phyloP scores from a whole-genome alignment of 352 stramenopile genomes.

The Pythium plurisporium region DNA sequence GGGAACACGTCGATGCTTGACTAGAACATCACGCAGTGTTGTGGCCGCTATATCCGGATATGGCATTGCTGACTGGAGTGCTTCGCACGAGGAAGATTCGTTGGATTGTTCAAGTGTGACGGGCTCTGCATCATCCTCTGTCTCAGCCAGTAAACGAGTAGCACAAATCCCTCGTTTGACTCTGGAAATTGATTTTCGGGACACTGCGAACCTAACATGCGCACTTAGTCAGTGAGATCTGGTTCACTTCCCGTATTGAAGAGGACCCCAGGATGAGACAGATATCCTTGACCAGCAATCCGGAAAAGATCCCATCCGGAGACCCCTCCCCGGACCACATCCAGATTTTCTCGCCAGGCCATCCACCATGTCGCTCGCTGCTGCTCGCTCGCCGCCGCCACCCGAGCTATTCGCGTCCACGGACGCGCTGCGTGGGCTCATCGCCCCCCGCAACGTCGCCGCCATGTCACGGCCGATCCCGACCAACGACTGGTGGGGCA shows the following conservation, averaged over 20 bases:
- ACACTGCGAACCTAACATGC: too few relatives aligned
- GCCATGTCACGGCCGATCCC: constrained; percentile 53
- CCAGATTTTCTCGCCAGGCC: neutral
- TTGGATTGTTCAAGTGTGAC: neutral
- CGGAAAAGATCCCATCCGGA: neutral
- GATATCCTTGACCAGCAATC: neutral
- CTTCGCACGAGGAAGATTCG: neutral
- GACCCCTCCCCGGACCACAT: neutral
- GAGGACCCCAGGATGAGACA: too few relatives aligned
- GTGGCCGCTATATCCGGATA: too few relatives aligned
- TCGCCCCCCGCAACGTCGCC: constrained; percentile 41
- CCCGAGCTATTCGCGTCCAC: constrained; percentile 39
- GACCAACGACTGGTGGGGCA: constrained; percentile 82
- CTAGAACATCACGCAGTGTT: too few relatives aligned
- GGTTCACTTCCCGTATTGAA: too few relatives aligned
- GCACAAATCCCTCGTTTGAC: too few relatives aligned
- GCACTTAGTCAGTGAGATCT: too few relatives aligned
- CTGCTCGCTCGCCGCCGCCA: constrained; percentile 26
- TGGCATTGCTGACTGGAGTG: too few relatives aligned
- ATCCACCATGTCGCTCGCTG: neutral
- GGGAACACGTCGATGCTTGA: too few relatives aligned
- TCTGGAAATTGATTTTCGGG: too few relatives aligned
- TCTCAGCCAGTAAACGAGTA: neutral
- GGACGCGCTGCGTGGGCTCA: constrained; percentile 44
- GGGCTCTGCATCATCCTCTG: neutral